These are phyloP conservation scores for Pezicula carpinea DNA, from an alignment of 2,329 filamentous ascomycete species.

Conservation along the genomic window DNA sequence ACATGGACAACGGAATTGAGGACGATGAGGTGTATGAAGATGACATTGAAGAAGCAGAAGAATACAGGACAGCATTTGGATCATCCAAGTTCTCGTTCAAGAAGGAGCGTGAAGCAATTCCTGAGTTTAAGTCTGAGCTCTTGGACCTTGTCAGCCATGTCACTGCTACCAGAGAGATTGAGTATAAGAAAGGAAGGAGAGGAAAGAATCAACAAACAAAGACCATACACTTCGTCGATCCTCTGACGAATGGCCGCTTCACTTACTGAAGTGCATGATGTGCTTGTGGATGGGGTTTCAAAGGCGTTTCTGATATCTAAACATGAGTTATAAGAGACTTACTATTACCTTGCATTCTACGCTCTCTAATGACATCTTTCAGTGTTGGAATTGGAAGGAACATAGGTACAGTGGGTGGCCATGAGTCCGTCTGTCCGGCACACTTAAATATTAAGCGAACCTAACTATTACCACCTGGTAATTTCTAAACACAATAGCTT, in stretches of 20 bases:
- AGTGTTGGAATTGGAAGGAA: no score
- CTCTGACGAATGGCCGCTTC: not conserved
- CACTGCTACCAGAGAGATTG: not conserved
- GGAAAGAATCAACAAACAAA: not conserved
- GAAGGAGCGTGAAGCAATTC: not conserved
- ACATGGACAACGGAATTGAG: not conserved
- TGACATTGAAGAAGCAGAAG: not conserved
- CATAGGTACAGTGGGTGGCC: no score
- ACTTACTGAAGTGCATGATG: no score
- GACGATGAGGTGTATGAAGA: not conserved
- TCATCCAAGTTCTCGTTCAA: not conserved
- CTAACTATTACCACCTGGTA: no score
- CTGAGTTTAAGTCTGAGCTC: not conserved
- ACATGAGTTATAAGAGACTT: no score
- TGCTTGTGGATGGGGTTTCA: not conserved
- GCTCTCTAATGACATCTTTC: no score
- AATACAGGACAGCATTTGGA: not conserved
- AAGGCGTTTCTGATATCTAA: not conserved
- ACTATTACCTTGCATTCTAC: no score
- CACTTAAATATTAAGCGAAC: no score
- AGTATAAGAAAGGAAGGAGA: not conserved
- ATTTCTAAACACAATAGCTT: no score
- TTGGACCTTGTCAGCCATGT: not conserved
- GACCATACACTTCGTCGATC: not conserved
- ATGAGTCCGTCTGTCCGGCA: no score